Base-by-base conservation (phyloP, 2,329 filamentous ascomycete genomes). In the Huntiella moniliformis region DNA sequence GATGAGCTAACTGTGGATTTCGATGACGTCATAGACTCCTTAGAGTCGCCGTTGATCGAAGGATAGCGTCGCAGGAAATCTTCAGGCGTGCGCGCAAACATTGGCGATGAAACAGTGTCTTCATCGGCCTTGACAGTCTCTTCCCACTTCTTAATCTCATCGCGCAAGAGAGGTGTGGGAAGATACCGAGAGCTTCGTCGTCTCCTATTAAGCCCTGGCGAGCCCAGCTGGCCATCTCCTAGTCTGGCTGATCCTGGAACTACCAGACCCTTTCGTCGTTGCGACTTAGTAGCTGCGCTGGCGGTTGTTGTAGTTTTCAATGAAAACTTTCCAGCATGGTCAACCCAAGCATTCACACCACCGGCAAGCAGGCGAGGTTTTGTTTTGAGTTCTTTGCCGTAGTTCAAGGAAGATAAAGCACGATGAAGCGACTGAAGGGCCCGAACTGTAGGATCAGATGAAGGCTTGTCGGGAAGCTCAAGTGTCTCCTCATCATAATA, bases 61-160 rank as follows among this genome's bases (percentile, higher is more conserved):
- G 87, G 86, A 56, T 79, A 94, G 15, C 83, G 73, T 5, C 82
- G 77, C 42, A 92, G 63, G 54, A 95, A 95, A 32, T 93, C 87
- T 52, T 91, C 82, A 10, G 79, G 83, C 4, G 76, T 78, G 48
- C 78, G 77, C 38, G 80, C 70, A 55, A 80, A 79, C 55, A 52
- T 58, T 42, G 60, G 62, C 5, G 67, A 64, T 36, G 70, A 67
- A 17, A 68, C 66, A 3, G 58, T 63, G 22, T 67, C 65, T 33
- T 65, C 68, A 52, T 87, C 81, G 37, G 73, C 73, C 50, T 77
- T 72, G 3, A 91, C 73, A 49, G 75, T 77, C 52, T 85, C 78
- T 55, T 87, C 73, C 82, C 86, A 95, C 38, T 73, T 74, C 48
- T 73, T 74, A 52, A 91, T 77, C 57, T 95, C 88, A 51, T 88